Conservation (phyloP, 495 filamentous ascomycete species). For the Aspergillus sparsus region DNA sequence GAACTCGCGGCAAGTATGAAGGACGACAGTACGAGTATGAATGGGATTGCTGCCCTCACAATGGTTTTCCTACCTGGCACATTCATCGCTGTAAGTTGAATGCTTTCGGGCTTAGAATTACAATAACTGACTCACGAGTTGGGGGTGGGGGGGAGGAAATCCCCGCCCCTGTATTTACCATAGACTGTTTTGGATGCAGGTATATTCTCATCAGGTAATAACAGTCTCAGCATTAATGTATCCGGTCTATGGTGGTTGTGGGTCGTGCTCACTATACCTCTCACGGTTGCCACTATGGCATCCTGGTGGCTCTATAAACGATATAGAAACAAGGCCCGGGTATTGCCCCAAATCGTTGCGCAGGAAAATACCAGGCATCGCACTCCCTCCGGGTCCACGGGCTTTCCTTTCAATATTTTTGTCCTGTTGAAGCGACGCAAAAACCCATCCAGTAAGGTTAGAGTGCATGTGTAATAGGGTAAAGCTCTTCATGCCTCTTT, state of each 20-base stretch:
- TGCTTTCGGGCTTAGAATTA: background rate
- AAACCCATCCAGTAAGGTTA: too few relatives aligned
- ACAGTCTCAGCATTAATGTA: background rate
- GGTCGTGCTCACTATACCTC: constrained; percentile 1
- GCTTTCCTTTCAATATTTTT: too few relatives aligned
- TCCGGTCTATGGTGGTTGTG: constrained; percentile 5
- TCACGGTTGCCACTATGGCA: background rate
- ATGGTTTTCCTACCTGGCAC: constrained; percentile 57
- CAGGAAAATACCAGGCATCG: too few relatives aligned
- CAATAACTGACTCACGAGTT: background rate
- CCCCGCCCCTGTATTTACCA: background rate
- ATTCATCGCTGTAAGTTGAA: constrained; percentile 29
- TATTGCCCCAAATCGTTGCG: too few relatives aligned
- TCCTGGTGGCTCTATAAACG: constrained; percentile 2
- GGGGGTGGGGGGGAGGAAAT: too few relatives aligned
- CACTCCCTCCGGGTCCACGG: too few relatives aligned
- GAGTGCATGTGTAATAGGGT: too few relatives aligned
- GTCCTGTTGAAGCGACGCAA: too few relatives aligned
- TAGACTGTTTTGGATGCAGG: constrained; percentile 1
- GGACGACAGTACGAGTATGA: constrained; percentile 53
- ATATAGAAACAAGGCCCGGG: too few relatives aligned
- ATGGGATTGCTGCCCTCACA: constrained; percentile 53
- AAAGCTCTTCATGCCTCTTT: too few relatives aligned
- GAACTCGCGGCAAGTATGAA: constrained; percentile 44
- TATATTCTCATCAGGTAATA: background rate